phyloP scores from a whole-genome alignment of 768 basidiomycete genomes.

The Amanita jacksonii region DNA sequence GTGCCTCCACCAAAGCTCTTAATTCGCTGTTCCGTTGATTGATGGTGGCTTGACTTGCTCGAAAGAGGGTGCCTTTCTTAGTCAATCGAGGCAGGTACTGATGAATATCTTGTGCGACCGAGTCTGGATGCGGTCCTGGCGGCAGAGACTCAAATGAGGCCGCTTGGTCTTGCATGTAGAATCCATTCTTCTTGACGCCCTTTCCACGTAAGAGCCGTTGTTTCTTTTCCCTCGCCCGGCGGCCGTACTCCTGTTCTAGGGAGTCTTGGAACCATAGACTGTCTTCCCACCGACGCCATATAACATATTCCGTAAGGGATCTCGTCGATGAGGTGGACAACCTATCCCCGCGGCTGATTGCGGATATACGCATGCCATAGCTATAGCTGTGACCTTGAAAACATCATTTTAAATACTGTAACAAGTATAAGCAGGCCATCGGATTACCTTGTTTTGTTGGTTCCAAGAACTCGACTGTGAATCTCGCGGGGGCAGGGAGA shows the following conservation, averaged over 20 bases:
- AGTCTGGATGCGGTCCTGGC: conserved; percentile 70
- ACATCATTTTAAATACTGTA: background rate
- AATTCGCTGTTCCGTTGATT: conserved; percentile 57
- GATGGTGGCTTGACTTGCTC: conserved; percentile 55
- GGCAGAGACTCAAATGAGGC: conserved; percentile 83
- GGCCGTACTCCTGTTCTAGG: conserved; percentile 56
- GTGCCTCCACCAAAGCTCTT: conserved; percentile 42
- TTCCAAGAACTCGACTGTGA: conserved; percentile 47
- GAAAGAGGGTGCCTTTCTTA: conserved; percentile 66
- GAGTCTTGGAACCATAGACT: conserved; percentile 67
- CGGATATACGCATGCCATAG: conserved; percentile 54
- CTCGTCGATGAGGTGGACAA: conserved; percentile 29
- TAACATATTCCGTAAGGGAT: conserved; percentile 47
- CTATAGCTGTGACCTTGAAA: conserved; percentile 39
- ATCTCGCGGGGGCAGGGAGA: conserved; percentile 46
- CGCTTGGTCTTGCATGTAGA: conserved; percentile 61
- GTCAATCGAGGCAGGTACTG: conserved; percentile 54
- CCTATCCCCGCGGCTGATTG: conserved; percentile 29
- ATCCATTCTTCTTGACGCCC: conserved; percentile 65
- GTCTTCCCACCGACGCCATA: conserved; percentile 80
- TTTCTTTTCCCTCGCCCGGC: conserved; percentile 58
- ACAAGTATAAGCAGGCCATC: background rate
- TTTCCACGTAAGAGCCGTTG: conserved; percentile 61
- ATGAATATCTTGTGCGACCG: conserved; percentile 64
- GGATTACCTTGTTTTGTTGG: conserved; percentile 48